Evolutionary conservation across 148 eudicot genomes (phyloP).

Genomic region (Vaccinium darrowii): DNA sequence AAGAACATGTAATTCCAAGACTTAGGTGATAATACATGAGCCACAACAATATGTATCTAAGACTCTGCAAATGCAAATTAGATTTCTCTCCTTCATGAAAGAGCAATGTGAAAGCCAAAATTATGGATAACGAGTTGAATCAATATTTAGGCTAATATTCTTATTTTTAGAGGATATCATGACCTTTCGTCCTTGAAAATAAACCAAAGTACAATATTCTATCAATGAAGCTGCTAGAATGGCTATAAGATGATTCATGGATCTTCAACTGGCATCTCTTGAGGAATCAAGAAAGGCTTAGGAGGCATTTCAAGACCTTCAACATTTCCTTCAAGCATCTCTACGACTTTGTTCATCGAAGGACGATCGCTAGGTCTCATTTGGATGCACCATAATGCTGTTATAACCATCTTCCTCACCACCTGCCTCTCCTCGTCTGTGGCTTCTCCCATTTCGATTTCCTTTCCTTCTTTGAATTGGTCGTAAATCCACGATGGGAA

Average conservation of each 20-base stretch:
- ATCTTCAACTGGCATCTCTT: neutral
- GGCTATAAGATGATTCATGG: neutral
- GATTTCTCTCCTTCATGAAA: too few species aligned
- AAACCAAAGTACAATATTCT: neutral
- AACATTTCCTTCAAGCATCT: slow-evolving; percentile 14
- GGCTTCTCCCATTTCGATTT: slow-evolving; percentile 1
- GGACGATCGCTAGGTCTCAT: slow-evolving; percentile 6
- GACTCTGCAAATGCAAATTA: too few species aligned
- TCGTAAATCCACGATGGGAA: neutral
- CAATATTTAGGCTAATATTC: too few species aligned
- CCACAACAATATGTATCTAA: too few species aligned
- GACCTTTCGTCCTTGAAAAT: too few species aligned
- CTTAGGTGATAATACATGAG: too few species aligned
- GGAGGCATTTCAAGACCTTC: slow-evolving; percentile 8
- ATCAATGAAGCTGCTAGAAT: neutral
- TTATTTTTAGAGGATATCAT: too few species aligned
- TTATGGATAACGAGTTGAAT: too few species aligned
- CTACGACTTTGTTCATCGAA: slow-evolving; percentile 7
- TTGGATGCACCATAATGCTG: slow-evolving; percentile 11
- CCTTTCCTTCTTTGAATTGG: neutral
- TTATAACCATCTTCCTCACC: slow-evolving; percentile 10
- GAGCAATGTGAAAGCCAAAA: too few species aligned
- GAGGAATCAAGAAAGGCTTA: neutral
- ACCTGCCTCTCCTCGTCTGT: neutral
- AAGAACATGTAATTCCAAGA: too few species aligned